A percentile compares a stretch with the other conserved stretches of the same genome.
Conservation (phyloP, 768 basidiomycete genomes). For the Pleurotus ostreatus region DNA sequence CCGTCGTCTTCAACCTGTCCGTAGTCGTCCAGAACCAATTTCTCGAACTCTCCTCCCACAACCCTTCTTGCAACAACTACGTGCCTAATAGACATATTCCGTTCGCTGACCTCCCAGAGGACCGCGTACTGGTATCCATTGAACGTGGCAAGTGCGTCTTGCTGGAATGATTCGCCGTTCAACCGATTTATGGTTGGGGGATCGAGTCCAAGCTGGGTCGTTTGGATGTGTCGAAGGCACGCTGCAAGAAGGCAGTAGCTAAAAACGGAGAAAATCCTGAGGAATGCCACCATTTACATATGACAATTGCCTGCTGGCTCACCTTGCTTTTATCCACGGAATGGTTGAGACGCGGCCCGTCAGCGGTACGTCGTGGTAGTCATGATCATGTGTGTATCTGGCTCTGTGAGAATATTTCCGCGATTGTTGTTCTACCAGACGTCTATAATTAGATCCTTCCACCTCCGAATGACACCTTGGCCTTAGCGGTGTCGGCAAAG, state of each 20-base stretch:
- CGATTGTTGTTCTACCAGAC: no score
- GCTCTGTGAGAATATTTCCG: no score
- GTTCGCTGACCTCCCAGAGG: conserved; percentile 20
- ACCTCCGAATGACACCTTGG: no score
- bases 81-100: conserved; percentile 24
- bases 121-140: conserved; percentile 34
- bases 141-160: conserved; percentile 28
- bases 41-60: conserved; percentile 5
- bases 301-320: no score
- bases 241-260: not conserved
- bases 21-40: conserved; percentile 27
- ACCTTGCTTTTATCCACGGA: no score
- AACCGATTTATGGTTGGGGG: conserved; percentile 29
- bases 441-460: no score
- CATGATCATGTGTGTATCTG: no score
- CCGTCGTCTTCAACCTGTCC: conserved; percentile 33
- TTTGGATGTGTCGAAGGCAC: not conserved
- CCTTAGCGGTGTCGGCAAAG: no score
- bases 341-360: no score
- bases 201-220: conserved; percentile 23
- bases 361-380: no score
- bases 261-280: no score
- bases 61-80: conserved; percentile 17
- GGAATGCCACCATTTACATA: no score
- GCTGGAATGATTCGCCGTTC: conserved; percentile 33